Percentiles rank a stretch among this genome's conserved stretches.
phyloP scores from a whole-genome alignment of 169 alveolate genomes.

The Plasmodium sp. region DNA sequence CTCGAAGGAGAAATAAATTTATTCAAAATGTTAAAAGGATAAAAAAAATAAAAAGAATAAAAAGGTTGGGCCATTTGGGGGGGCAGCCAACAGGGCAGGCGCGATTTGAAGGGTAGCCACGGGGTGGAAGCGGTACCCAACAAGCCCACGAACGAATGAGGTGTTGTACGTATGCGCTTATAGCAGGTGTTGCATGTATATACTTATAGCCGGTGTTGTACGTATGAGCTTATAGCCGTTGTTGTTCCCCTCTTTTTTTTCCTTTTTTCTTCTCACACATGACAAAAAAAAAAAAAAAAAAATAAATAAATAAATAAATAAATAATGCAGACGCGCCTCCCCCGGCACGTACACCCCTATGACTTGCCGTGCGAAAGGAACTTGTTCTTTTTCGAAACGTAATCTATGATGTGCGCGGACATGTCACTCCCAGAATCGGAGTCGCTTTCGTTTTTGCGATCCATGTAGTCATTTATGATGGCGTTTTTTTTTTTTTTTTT shows the following conservation, averaged over 20 bases:
- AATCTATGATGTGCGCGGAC: constrained; percentile 54
- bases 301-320: background rate
- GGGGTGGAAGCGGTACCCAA: background rate
- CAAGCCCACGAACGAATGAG: background rate
- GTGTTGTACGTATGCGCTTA: background rate
- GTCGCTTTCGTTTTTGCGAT: constrained; percentile 21
- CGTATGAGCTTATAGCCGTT: background rate
- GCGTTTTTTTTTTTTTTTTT: constrained; percentile 43
- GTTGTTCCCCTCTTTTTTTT: background rate
- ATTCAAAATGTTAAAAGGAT: background rate
- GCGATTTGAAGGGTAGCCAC: background rate
- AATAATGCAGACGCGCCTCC: background rate
- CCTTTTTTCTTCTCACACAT: background rate
- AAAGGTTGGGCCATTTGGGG: background rate
- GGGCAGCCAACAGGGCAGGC: background rate
- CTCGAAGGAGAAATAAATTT: background rate
- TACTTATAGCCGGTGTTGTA: background rate
- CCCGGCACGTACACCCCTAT: background rate
- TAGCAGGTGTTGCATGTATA: background rate
- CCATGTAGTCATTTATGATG: constrained; percentile 14
- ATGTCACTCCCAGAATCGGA: constrained; percentile 63
- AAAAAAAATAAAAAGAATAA: background rate
- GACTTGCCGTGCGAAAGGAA: background rate
- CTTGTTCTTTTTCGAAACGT: constrained; percentile 37
- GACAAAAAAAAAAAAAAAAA: too few species aligned